Evolutionary conservation across 2,329 filamentous ascomycete genomes (phyloP).

Genomic region (Talaromyces verruculosus): DNA sequence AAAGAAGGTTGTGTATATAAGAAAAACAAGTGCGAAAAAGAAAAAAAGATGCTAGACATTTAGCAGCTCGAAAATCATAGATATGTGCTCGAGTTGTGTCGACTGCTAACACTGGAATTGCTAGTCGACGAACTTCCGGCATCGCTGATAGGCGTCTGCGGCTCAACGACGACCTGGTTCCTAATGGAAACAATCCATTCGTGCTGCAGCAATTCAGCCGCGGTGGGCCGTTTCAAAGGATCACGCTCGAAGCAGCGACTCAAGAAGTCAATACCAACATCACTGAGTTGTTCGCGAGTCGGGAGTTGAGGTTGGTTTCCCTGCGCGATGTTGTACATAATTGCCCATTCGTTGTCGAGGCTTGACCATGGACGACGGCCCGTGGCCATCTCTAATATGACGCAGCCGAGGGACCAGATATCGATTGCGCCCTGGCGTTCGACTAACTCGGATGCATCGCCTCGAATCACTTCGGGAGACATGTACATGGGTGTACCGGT

Average conservation of each 20-base stretch:
- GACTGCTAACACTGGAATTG: slow-evolving; percentile 14
- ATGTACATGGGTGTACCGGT: slow-evolving; percentile 99
- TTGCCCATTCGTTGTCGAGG: slow-evolving; percentile 98
- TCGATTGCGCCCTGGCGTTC: slow-evolving; percentile 85
- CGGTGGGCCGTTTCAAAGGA: slow-evolving; percentile 73
- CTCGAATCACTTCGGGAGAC: slow-evolving; percentile 98
- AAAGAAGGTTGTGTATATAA: slow-evolving; percentile 2
- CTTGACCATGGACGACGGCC: slow-evolving; percentile 91
- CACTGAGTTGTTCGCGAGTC: slow-evolving; percentile 76
- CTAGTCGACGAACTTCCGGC: slow-evolving; percentile 39
- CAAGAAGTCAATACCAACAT: slow-evolving; percentile 82
- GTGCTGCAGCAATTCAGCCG: slow-evolving; percentile 87
- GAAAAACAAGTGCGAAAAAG: neutral
- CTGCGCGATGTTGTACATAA: slow-evolving; percentile 99
- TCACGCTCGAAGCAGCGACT: slow-evolving; percentile 83
- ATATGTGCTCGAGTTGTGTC: slow-evolving; percentile 20
- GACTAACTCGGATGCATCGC: slow-evolving; percentile 68
- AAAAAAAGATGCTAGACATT: neutral
- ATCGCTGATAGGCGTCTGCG: slow-evolving; percentile 41
- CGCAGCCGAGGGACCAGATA: slow-evolving; percentile 94
- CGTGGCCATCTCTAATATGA: slow-evolving; percentile 96
- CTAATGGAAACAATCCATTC: slow-evolving; percentile 71
- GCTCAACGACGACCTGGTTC: slow-evolving; percentile 49
- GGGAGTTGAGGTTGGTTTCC: slow-evolving; percentile 90
- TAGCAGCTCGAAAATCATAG: neutral